Evolutionary conservation across 768 basidiomycete genomes (phyloP).

Genomic region (Pleurotus giganteus): DNA sequence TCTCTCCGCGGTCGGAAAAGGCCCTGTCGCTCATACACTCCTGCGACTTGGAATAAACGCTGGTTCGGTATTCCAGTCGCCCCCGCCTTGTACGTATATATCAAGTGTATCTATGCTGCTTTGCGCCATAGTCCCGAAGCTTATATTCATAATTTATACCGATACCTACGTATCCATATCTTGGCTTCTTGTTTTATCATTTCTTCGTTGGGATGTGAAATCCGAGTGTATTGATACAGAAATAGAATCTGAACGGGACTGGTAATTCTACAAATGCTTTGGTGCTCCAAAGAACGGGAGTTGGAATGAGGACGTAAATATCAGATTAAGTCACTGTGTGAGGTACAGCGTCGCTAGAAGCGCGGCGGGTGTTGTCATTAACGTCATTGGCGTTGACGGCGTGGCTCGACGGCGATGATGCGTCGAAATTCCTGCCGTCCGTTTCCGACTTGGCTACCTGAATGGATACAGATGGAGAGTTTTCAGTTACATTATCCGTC

Average conservation of each 20-base stretch:
- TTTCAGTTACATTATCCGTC: constrained; percentile 9
- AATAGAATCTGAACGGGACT: too few relatives aligned
- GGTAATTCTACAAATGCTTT: too few relatives aligned
- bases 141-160: constrained; percentile 17
- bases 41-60: constrained; percentile 29
- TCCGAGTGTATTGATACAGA: not conserved
- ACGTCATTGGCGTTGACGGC: not conserved
- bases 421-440: not conserved
- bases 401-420: not conserved
- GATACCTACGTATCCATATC: constrained; percentile 12
- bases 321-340: not conserved
- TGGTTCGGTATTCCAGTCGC: constrained; percentile 4
- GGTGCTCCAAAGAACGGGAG: not conserved
- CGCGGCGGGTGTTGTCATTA: not conserved
- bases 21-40: constrained; percentile 52
- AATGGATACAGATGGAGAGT: not conserved
- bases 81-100: constrained; percentile 9
- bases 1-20: constrained; percentile 60
- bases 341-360: not conserved
- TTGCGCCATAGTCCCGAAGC: not conserved
- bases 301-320: not conserved
- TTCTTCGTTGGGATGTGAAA: not conserved
- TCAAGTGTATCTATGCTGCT: not conserved
- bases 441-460: not conserved
- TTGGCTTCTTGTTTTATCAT: not conserved